Evolutionary conservation across 352 stramenopile genomes (phyloP), one percentile per base, ranked within the genome.

Genomic region (Phytophthora lateralis): DNA sequence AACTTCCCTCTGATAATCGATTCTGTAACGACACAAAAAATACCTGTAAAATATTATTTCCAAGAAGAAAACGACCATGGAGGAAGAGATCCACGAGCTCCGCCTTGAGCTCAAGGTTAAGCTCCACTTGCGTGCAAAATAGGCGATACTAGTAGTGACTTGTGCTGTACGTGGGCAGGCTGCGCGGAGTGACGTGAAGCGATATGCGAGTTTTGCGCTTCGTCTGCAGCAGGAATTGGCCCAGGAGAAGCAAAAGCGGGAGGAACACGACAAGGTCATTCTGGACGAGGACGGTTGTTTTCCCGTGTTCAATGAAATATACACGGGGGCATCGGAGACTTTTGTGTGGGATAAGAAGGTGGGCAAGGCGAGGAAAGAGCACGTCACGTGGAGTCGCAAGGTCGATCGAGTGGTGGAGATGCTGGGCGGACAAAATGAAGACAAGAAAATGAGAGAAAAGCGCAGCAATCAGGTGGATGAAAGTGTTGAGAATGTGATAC

Each of bases 111-210:
- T 78, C 2, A 69, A 74, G 69, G 65, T 73, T 42, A 11, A n/a
- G 35, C 17, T 10, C 6, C 17, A 5, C 44, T 14, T 15, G 18
- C 37, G 1, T 20, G 3, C 6, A 6, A 14, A 7, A 45, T 27
- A 26, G 4, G 10, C 18, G 9, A 5, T 21, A 35, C 17, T 41
- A 15, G 7, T 37, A 34, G 38, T 68, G 10, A 27, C 12, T 7
- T 12, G 21, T 51, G 4, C 44, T 51, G 10, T 43, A 3, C 20
- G n/a, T 2, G 37, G n/a, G 3, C 24, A 79, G 71, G 12, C 47
- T 10, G 63, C 68, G 35, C 67, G 43, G 1, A 76, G 46, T 38
- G 71, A 79, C 17, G 63, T 67, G 52, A 79, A 79, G 52, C 55
- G 63, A 38, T 79, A 71, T 39, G 71, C 68, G 2, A 74, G 52